Conservation (phyloP, 2,329 filamentous ascomycete genomes). For the Ophiocordyceps camponoti-saundersi region DNA sequence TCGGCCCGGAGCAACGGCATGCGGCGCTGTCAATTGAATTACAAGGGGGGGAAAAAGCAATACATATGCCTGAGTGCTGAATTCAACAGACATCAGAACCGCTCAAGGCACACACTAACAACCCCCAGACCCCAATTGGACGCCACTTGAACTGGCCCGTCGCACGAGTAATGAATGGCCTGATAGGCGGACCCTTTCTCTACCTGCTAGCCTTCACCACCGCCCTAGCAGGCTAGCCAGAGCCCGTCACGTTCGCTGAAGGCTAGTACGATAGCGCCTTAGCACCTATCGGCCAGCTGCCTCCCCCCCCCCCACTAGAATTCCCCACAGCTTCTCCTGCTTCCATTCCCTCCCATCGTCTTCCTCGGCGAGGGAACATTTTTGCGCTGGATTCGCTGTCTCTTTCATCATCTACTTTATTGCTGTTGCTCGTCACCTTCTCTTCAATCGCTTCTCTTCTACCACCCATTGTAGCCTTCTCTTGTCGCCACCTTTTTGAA, state of each 20-base stretch:
- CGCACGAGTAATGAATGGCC: neutral
- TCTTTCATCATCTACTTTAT: neutral
- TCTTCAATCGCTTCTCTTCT: neutral
- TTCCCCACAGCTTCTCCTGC: neutral
- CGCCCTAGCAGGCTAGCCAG: neutral
- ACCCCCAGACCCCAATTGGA: neutral
- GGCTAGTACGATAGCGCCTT: neutral
- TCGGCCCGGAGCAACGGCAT: neutral
- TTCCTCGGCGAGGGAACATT: neutral
- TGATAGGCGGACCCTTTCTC: neutral
- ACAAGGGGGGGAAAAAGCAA: neutral
- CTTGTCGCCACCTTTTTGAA: neutral
- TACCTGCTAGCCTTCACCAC: neutral
- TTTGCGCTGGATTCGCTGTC: neutral
- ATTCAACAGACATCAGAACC: too few relatives aligned
- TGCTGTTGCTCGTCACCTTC: neutral
- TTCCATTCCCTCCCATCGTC: neutral
- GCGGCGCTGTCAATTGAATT: neutral
- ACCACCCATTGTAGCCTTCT: neutral
- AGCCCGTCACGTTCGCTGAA: neutral
- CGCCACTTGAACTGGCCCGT: neutral
- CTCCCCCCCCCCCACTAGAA: neutral
- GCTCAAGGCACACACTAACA: too few relatives aligned
- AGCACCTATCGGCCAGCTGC: neutral
- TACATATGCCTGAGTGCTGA: too few relatives aligned